Evolutionary conservation across 75 land plant species (phyloP).

Genomic region (Picea sitchensis): DNA sequence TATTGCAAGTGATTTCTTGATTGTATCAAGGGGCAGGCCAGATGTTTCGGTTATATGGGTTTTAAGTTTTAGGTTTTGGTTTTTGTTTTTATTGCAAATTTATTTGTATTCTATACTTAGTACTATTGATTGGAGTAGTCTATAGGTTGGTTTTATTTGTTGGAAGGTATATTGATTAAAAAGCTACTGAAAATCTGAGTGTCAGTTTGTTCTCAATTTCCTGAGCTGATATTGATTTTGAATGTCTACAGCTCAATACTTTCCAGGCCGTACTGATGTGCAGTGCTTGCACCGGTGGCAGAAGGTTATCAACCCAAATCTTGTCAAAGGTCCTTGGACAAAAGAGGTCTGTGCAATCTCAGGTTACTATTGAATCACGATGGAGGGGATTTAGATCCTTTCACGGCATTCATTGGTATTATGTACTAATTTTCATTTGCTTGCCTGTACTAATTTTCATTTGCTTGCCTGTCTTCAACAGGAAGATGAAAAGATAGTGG

Average conservation of each 20-base stretch:
- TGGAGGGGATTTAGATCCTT: background rate
- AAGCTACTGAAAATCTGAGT: background rate
- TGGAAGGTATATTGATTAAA: too few species aligned
- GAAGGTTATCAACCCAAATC: conserved; percentile 89
- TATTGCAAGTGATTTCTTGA: too few species aligned
- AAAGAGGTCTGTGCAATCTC: conserved; percentile 52
- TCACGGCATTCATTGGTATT: background rate
- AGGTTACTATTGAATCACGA: background rate
- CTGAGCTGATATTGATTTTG: conserved; percentile 2
- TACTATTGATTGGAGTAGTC: too few species aligned
- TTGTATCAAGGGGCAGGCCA: too few species aligned
- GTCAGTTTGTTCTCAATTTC: background rate
- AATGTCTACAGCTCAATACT: conserved; percentile 60
- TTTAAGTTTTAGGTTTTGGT: too few species aligned
- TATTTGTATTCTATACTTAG: too few species aligned
- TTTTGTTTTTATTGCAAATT: too few species aligned
- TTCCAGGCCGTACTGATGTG: conserved; percentile 83
- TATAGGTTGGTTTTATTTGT: too few species aligned
- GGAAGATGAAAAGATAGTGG: conserved; percentile 89
- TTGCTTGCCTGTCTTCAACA: conserved; percentile 21
- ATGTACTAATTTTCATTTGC: background rate
- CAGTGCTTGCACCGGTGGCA: conserved; percentile 96
- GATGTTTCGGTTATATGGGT: too few species aligned
- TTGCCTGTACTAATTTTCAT: background rate
- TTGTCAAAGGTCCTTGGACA: conserved; percentile 92